These are phyloP conservation scores for Shiraia bambusicola DNA, from an alignment of 2,329 filamentous ascomycete genomes.

Conservation along the genomic window DNA sequence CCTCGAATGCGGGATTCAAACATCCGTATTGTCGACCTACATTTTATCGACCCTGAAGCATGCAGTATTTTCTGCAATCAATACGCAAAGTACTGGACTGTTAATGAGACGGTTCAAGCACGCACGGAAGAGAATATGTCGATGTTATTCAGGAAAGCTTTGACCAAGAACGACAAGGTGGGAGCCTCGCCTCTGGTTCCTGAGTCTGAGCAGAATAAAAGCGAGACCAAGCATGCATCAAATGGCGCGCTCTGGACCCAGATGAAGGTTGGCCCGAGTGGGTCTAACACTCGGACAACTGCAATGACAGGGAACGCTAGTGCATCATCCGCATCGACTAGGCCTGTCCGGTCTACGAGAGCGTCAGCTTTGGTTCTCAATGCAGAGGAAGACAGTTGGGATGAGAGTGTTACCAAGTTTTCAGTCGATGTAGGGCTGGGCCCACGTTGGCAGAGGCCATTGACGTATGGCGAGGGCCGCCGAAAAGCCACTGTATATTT, in stretches of 20 bases:
- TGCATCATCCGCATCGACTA: slow-evolving; percentile 1
- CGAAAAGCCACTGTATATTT: slow-evolving; percentile 67
- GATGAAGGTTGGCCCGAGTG: background rate
- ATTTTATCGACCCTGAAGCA: slow-evolving; percentile 16
- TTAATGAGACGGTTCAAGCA: background rate
- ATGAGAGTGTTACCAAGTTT: slow-evolving; percentile 14
- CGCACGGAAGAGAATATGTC: slow-evolving; percentile 8
- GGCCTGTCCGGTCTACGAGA: slow-evolving; percentile 13
- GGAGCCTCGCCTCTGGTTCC: slow-evolving; percentile 4
- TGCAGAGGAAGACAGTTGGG: background rate
- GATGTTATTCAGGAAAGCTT: slow-evolving; percentile 13
- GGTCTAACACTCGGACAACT: background rate
- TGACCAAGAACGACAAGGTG: slow-evolving; percentile 16
- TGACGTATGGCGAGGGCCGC: slow-evolving; percentile 63
- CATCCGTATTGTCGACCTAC: slow-evolving; percentile 20
- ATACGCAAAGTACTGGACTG: slow-evolving; percentile 1
- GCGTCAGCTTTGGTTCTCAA: slow-evolving; percentile 5
- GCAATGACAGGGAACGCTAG: background rate
- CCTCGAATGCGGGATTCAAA: slow-evolving; percentile 7
- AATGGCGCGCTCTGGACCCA: slow-evolving; percentile 1
- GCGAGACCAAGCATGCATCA: background rate
- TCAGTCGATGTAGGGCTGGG: slow-evolving; percentile 31
- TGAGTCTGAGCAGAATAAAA: background rate
- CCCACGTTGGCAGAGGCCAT: slow-evolving; percentile 47
- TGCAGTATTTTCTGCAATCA: slow-evolving; percentile 13